phyloP scores from a whole-genome alignment of 2,329 filamentous ascomycete genomes.

The Xylariomycetidae sp. region DNA sequence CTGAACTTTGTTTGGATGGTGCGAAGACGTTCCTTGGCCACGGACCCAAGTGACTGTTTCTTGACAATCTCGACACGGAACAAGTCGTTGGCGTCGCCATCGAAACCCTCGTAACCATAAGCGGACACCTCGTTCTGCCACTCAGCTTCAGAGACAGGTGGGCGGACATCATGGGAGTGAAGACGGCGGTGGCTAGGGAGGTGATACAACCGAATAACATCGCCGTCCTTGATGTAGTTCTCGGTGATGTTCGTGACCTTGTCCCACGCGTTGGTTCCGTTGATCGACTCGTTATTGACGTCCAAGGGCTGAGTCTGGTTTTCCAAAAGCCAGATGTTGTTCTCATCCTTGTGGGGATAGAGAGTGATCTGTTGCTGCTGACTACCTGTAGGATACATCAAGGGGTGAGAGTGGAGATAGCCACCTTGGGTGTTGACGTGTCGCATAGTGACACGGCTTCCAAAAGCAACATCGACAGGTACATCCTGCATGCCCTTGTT shows the following conservation, averaged over 20 bases:
- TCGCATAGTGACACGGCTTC: constrained; percentile 79
- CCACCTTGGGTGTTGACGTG: constrained; percentile 97
- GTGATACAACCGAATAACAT: constrained; percentile 80
- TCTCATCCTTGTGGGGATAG: constrained; percentile 98
- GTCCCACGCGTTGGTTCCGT: constrained; percentile 83
- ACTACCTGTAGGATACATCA: constrained; percentile 97
- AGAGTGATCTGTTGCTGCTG: constrained; percentile 98
- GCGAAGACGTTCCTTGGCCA: constrained; percentile 78
- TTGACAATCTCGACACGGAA: constrained; percentile 96
- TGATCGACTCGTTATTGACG: constrained; percentile 68
- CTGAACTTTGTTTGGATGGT: constrained; percentile 97
- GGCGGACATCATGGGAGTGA: constrained; percentile 91
- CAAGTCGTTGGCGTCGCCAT: constrained; percentile 92
- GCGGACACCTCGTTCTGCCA: constrained; percentile 97
- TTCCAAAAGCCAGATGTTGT: constrained; percentile 91
- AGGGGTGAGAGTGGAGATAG: constrained; percentile 91
- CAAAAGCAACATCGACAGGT: constrained; percentile 84
- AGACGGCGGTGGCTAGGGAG: constrained; percentile 77
- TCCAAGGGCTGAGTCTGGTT: constrained; percentile 91
- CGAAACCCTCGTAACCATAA: constrained; percentile 95
- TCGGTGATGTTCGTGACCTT: constrained; percentile 54
- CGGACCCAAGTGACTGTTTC: constrained; percentile 71
- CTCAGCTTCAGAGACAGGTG: constrained; percentile 79
- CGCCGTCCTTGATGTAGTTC: constrained; percentile 70
- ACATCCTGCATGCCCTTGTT: constrained; percentile 95